A percentile compares a stretch with the other conserved stretches of the same genome.
These are phyloP conservation scores for Ceratocystis variospora DNA, from an alignment of 2,329 filamentous ascomycete genomes.

Conservation along the genomic window DNA sequence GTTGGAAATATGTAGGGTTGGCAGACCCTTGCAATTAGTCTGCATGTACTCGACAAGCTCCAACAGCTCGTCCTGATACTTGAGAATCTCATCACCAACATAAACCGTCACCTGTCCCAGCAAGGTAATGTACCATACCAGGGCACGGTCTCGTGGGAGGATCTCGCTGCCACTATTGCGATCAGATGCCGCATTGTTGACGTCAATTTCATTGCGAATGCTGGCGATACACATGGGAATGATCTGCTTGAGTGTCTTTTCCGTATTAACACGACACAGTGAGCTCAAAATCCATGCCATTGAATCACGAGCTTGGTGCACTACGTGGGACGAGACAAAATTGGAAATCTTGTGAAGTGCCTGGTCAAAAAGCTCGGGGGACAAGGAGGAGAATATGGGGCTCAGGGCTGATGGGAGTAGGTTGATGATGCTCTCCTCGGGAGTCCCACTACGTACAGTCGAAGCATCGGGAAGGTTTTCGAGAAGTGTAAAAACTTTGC, in stretches of 20 bases:
- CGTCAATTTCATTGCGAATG: conserved; percentile 92
- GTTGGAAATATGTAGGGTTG: conserved; percentile 92
- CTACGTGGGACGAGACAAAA: conserved; percentile 86
- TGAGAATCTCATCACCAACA: conserved; percentile 76
- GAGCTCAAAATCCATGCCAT: conserved; percentile 98
- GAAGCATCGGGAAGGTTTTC: conserved; percentile 91
- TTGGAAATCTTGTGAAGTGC: conserved; percentile 82
- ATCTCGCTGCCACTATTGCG: conserved; percentile 88
- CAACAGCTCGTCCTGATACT: conserved; percentile 77
- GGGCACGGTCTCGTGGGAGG: conserved; percentile 74
- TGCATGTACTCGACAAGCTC: conserved; percentile 95
- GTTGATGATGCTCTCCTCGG: conserved; percentile 95
- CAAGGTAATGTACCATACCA: conserved; percentile 96
- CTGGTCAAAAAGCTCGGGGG: conserved; percentile 84
- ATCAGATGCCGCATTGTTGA: conserved; percentile 89
- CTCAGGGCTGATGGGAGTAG: conserved; percentile 83
- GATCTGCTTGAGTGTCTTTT: conserved; percentile 82
- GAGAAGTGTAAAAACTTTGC: conserved; percentile 85
- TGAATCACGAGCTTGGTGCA: conserved; percentile 90
- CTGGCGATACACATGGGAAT: conserved; percentile 80
- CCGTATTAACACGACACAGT: conserved; percentile 86
- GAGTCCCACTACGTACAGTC: conserved; percentile 74
- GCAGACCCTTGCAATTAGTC: conserved; percentile 80
- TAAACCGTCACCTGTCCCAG: conserved; percentile 97
- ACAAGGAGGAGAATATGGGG: conserved; percentile 78